Base-by-base conservation (phyloP, 345 rosid genomes). In the Brassica nigra region DNA sequence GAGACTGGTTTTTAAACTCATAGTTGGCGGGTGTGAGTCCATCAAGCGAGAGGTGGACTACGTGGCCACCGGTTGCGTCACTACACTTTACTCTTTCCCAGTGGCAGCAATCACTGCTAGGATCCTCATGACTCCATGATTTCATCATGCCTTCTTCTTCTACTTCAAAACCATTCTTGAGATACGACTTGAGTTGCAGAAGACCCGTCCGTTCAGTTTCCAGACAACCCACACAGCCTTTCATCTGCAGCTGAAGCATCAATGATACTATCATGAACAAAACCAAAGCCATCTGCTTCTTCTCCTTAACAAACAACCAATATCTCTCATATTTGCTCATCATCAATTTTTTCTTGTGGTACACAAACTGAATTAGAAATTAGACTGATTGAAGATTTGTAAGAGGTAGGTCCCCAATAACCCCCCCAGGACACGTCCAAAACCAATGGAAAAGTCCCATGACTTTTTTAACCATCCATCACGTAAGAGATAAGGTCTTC, bases 271-370 rank as follows among this genome's bases (percentile, higher is more conserved):
- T 31, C 18, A 58, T 58, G 8, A 44, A 44, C 66, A 72, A 27
- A 58, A 58, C 54, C 12, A 58, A 36, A 58, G 66, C 66, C 55
- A 57, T n/a, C n/a, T n/a, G n/a, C n/a, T n/a, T n/a, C n/a, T n/a
- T n/a, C n/a, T n/a, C n/a, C n/a, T n/a, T n/a, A n/a, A n/a, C n/a
- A n/a, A n/a, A n/a, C n/a, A n/a, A n/a, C n/a, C n/a, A n/a, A n/a
- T n/a, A n/a, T n/a, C n/a, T n/a, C n/a, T n/a, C n/a, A n/a, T n/a
- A n/a, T n/a, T n/a, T n/a, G n/a, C n/a, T n/a, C n/a, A n/a, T 72
- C 14, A 31, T 61, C 12, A 20, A n/a, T 54, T 1, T 54, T 30
- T 29, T 12, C 37, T 37, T 62, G 18, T 62, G 2, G 8, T 62
- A 20, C 23, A 62, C 9, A 62, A 6, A 14, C 11, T 62, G 16